Evolutionary conservation across 2,329 filamentous ascomycete species (phyloP).

Genomic region (Fusarium napiforme): DNA sequence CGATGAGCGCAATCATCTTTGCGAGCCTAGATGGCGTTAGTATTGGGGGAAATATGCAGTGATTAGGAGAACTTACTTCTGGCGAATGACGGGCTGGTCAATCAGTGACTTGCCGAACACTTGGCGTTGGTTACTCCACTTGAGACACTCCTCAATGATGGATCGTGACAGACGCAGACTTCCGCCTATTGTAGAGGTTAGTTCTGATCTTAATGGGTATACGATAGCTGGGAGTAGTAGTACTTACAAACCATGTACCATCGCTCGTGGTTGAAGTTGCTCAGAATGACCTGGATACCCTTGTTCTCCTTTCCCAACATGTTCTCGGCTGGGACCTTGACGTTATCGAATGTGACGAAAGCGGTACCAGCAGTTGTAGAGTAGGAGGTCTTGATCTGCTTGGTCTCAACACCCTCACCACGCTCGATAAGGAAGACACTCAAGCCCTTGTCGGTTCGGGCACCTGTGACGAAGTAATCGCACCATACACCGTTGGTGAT

Average conservation of each 20-base stretch:
- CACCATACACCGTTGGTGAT: conserved; percentile 84
- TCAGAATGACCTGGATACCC: conserved; percentile 84
- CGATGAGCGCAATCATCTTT: conserved; percentile 85
- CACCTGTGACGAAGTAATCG: conserved; percentile 86
- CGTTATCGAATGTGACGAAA: conserved; percentile 85
- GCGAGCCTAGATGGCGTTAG: conserved; percentile 66
- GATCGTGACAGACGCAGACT: conserved; percentile 73
- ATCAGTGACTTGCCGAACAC: conserved; percentile 86
- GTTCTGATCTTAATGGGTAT: not conserved
- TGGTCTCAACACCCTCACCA: conserved; percentile 79
- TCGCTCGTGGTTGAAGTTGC: conserved; percentile 90
- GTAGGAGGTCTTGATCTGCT: conserved; percentile 83
- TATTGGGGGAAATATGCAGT: not conserved
- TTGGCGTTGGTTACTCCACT: conserved; percentile 88
- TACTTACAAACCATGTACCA: conserved; percentile 77
- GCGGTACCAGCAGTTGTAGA: conserved; percentile 82
- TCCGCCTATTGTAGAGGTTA: conserved; percentile 51
- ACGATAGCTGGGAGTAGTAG: not conserved
- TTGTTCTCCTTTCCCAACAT: conserved; percentile 85
- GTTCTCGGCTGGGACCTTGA: conserved; percentile 83
- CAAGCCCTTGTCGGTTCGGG: conserved; percentile 81
- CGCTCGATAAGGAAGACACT: conserved; percentile 81
- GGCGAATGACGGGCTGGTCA: conserved; percentile 83
- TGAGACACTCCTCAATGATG: conserved; percentile 84
- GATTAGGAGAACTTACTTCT: conserved; percentile 67